Percentiles rank a stretch among this genome's conserved stretches.
Evolutionary conservation across 2,329 filamentous ascomycete species (phyloP).

Genomic region (Rachicladosporium sp.): DNA sequence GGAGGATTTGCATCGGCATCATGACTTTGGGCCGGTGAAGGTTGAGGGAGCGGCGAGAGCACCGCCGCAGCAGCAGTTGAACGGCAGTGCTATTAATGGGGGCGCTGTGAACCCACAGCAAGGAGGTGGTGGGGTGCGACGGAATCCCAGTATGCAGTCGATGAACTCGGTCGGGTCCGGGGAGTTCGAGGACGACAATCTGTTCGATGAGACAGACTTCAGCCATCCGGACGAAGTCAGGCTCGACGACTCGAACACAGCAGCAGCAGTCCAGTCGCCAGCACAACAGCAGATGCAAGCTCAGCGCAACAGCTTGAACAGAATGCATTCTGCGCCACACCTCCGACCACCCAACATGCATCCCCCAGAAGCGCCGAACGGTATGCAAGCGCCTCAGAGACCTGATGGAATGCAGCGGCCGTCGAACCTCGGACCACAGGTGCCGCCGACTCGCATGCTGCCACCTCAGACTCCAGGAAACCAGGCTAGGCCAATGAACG

Average conservation of each 20-base stretch:
- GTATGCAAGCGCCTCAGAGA: slow-evolving; percentile 12
- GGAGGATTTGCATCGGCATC: slow-evolving; percentile 67
- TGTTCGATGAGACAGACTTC: slow-evolving; percentile 44
- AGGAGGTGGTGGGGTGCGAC: slow-evolving; percentile 9
- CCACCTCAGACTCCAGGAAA: slow-evolving; percentile 17
- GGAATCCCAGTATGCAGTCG: slow-evolving; percentile 23
- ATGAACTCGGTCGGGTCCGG: slow-evolving; percentile 23
- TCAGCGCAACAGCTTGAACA: slow-evolving; percentile 14
- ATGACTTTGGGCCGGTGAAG: slow-evolving; percentile 54
- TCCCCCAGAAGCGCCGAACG: slow-evolving; percentile 12
- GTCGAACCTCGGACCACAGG: slow-evolving; percentile 11
- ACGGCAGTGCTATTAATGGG: slow-evolving; percentile 4
- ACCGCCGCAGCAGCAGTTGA: slow-evolving; percentile 6
- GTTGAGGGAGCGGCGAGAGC: slow-evolving; percentile 33
- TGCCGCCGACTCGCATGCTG: slow-evolving; percentile 12
- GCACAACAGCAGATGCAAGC: slow-evolving; percentile 8
- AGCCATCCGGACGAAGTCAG: slow-evolving; percentile 65
- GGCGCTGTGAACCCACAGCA: slow-evolving; percentile 4
- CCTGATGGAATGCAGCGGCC: slow-evolving; percentile 13
- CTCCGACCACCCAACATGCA: slow-evolving; percentile 18
- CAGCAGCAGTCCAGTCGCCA: slow-evolving; percentile 12
- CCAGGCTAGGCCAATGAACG: slow-evolving; percentile 7
- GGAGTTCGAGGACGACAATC: slow-evolving; percentile 42
- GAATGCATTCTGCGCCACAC: slow-evolving; percentile 22
- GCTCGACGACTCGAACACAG: slow-evolving; percentile 30